phyloP scores from a whole-genome alignment of 2,329 filamentous ascomycete genomes.

The Apiospora rasikravindrae region DNA sequence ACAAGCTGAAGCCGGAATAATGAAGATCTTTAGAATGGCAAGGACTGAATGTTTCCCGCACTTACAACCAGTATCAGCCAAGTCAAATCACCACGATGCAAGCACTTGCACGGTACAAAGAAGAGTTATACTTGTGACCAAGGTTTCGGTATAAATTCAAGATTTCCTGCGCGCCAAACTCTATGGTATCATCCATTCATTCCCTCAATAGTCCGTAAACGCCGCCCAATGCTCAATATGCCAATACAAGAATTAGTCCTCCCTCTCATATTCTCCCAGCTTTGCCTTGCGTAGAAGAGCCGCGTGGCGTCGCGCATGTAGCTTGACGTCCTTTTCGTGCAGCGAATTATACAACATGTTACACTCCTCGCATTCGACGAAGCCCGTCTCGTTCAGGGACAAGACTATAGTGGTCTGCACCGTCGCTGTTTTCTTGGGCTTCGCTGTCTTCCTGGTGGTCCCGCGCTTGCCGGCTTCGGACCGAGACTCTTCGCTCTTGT shows the following conservation, averaged over 20 bases:
- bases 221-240: background rate
- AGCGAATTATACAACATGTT: constrained; percentile 51
- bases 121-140: background rate
- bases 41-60: too few relatives aligned
- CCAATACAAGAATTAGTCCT: background rate
- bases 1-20: too few relatives aligned
- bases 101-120: background rate
- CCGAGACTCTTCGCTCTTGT: constrained; percentile 19
- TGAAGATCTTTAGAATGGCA: too few relatives aligned
- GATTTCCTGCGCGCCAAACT: background rate
- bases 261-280: background rate
- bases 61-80: too few relatives aligned
- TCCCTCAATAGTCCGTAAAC: background rate
- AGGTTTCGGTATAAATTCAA: background rate
- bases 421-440: constrained; percentile 31
- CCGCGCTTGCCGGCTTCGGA: constrained; percentile 24
- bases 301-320: constrained; percentile 45
- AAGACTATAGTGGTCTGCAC: constrained; percentile 50
- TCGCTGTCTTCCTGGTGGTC: constrained; percentile 22
- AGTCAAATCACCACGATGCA: background rate
- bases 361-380: constrained; percentile 49
- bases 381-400: constrained; percentile 41
- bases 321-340: constrained; percentile 48
- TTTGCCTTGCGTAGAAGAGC: constrained; percentile 26
- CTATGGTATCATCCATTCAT: constrained; percentile 14